Evolutionary conservation across 1,139 yeast genomes (phyloP).

Genomic region (Lodderomyces metapsilosis): DNA sequence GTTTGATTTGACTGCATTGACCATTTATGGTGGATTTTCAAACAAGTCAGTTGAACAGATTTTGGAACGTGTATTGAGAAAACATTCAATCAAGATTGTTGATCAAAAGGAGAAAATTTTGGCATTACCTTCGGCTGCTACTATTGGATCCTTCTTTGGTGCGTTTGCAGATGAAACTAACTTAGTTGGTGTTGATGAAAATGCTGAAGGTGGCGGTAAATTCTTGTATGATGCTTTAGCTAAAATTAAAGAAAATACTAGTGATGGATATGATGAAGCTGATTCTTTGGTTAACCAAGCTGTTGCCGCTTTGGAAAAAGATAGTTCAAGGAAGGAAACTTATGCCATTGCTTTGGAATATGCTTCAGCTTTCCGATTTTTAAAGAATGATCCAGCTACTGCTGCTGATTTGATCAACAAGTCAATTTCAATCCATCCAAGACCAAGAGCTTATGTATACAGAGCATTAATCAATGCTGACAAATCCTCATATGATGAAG

Average conservation of each 20-base stretch:
- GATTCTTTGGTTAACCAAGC: conserved; percentile 70
- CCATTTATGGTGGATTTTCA: conserved; percentile 74
- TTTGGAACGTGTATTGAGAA: conserved; percentile 83
- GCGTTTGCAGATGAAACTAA: conserved; percentile 53
- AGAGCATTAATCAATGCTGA: conserved; percentile 87
- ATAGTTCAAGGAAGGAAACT: conserved; percentile 20
- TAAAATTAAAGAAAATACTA: conserved; percentile 60
- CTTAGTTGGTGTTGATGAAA: conserved; percentile 52
- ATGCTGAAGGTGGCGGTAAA: conserved; percentile 55
- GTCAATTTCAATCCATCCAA: conserved; percentile 68
- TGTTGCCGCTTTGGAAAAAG: conserved; percentile 49
- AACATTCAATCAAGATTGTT: conserved; percentile 68
- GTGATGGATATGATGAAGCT: conserved; percentile 74
- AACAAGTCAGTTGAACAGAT: conserved; percentile 76
- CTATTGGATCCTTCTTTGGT: conserved; percentile 82
- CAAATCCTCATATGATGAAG: conserved; percentile 58
- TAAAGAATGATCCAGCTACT: conserved; percentile 72
- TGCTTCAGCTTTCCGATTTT: conserved; percentile 77
- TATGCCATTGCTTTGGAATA: conserved; percentile 77
- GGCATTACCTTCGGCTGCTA: conserved; percentile 80
- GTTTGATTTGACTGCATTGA: conserved; percentile 86
- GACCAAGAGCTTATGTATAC: conserved; percentile 80
- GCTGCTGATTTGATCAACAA: conserved; percentile 56
- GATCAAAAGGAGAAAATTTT: conserved; percentile 56
- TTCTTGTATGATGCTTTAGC: conserved; percentile 68